Conservation (phyloP, 768 basidiomycete genomes). For the Pulveroboletus frians region DNA sequence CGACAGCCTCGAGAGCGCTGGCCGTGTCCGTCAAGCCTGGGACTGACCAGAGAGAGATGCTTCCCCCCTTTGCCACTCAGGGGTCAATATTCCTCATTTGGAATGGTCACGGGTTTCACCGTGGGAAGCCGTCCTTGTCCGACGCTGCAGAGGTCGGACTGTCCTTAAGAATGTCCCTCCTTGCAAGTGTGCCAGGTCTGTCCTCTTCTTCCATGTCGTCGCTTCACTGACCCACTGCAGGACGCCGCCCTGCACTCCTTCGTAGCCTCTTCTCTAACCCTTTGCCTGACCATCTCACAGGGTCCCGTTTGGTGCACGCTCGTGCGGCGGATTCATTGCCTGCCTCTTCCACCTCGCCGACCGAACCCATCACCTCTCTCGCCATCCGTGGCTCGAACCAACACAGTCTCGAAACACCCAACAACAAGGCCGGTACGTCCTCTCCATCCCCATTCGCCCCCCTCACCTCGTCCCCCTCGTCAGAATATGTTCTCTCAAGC, state of each 20-base stretch:
- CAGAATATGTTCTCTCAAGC: slow-evolving; percentile 95
- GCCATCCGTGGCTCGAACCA: slow-evolving; percentile 82
- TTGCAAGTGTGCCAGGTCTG: slow-evolving; percentile 33
- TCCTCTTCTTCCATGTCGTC: slow-evolving; percentile 18
- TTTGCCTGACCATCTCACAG: slow-evolving; percentile 32
- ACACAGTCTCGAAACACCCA: slow-evolving; percentile 78
- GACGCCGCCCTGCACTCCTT: slow-evolving; percentile 42
- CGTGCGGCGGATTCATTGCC: slow-evolving; percentile 39
- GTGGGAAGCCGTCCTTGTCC: slow-evolving; percentile 5
- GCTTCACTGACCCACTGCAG: slow-evolving; percentile 42
- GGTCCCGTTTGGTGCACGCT: slow-evolving; percentile 50
- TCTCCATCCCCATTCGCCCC: background rate
- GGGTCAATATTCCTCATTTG: background rate
- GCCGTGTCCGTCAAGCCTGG: too few relatives aligned
- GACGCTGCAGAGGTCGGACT: background rate
- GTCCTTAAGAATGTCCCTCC: slow-evolving; percentile 39
- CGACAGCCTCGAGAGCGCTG: too few relatives aligned
- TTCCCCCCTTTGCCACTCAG: slow-evolving; percentile 4
- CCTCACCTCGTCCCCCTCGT: background rate
- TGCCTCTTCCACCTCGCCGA: slow-evolving; percentile 38
- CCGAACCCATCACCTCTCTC: slow-evolving; percentile 60
- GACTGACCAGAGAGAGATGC: too few relatives aligned
- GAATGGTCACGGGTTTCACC: background rate
- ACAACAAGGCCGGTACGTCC: slow-evolving; percentile 78
- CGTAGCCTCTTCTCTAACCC: too few relatives aligned